Conservation (phyloP, 257 asterid species). For the Marsdenia floribunda region DNA sequence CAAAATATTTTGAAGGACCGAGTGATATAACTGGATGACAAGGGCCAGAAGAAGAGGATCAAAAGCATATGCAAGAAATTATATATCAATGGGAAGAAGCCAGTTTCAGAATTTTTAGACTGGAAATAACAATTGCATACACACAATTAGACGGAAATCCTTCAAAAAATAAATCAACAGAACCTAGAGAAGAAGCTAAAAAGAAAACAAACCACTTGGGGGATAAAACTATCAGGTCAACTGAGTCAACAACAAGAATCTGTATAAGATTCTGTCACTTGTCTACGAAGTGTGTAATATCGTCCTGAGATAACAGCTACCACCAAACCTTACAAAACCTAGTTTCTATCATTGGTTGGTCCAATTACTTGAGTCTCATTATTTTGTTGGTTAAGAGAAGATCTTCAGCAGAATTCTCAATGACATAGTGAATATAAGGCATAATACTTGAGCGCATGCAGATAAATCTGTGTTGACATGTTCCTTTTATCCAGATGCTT, state of each 20-base stretch:
- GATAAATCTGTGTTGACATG: neutral
- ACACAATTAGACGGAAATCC: neutral
- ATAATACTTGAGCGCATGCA: neutral
- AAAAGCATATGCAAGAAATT: neutral
- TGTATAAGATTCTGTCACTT: neutral
- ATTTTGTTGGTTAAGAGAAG: no score
- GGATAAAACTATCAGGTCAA: neutral
- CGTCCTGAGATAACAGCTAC: neutral
- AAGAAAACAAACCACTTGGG: neutral
- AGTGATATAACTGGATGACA: neutral
- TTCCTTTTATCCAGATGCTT: neutral
- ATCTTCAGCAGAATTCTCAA: neutral
- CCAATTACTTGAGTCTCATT: neutral
- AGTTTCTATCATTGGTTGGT: neutral
- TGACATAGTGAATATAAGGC: neutral
- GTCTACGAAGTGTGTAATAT: neutral
- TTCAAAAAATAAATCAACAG: neutral
- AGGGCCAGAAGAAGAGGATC: neutral
- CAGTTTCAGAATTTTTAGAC: neutral
- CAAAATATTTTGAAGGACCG: neutral
- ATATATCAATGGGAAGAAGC: neutral
- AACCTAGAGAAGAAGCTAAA: neutral
- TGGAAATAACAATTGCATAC: neutral
- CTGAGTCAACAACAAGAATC: neutral
- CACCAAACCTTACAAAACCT: neutral